Base-by-base conservation (phyloP, 495 filamentous ascomycete genomes). In the Xylaria castorea region DNA sequence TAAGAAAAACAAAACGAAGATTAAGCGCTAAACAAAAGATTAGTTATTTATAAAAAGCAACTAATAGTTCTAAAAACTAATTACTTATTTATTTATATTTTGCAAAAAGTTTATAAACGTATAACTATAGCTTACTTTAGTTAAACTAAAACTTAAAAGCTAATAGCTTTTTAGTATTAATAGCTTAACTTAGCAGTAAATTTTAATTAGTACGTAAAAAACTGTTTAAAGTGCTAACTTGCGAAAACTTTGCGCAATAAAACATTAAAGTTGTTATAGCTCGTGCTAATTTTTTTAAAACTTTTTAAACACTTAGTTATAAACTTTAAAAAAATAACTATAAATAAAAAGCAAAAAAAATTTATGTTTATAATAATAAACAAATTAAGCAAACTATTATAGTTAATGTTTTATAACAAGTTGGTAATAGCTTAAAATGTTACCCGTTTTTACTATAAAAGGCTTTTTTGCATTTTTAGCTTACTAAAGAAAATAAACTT, bases 291-390 rank as follows among this genome's bases (percentile, higher is more conserved):
- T 11, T 14, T 55, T 3, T 25, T 55, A 22, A 1, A n/a, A n/a
- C 7, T 51, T 1, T 51, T 51, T 51, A 14, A 51, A 51, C 18
- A 51, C 20, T 42, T 42, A 42, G 8, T 42, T 3, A 42, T 42
- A 42, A 42, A 42, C 8, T 42, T 42, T 42, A 42, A 42, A 42
- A 42, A 42, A 42, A 42, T 42, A 42, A 8, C 8, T 11, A 42
- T 14, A 11, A 42, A 42, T 42, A 42, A 42, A 42, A 42, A 42
- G 1, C n/a, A 42, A 12, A 42, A 42, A 42, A 42, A 8, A 8
- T 55, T 25, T 55, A 55, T 55, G 27, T 55, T 55, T 25, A 55
- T 55, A 55, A 27, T 55, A 25, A 55, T 55, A 9, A 55, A 55
- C 25, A 4, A 12, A 14, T 55, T 55, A 4, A 55, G 27, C 27